Base-by-base conservation (phyloP, 1,284 basidiomycete genomes). In the Fomitopsis betulina region DNA sequence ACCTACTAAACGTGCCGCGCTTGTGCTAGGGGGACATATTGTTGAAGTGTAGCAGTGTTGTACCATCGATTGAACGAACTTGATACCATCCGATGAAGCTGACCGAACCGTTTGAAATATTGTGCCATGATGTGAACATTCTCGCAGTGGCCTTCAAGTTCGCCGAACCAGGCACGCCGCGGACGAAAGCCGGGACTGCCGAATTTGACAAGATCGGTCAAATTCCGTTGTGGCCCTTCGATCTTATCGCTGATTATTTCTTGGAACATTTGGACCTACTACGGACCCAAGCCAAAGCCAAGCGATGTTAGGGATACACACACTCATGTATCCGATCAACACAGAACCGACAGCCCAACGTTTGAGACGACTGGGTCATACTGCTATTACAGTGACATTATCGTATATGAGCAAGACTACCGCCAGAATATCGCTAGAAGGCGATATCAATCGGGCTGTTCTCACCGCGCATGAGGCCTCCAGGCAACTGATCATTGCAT, bases 401-500 rank as follows among this genome's bases (percentile, higher is more conserved):
- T 3, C 5, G 19, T 23, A 45, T 10, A 45, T 45, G 9, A 7
- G 19, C 42, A 25, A 45, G 42, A 23, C 8, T 45, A 23, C 23
- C 23, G 42, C 42, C 9, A 45, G 42, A 25, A 6, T 37, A 12
- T 12, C 35, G 23, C 23, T n/a, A 45, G 8, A 25, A 25, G 39
- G 39, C 39, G 21, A 42, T 21, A 42, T 42, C 39, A 6, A 3
- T 37, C 35, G 35, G 35, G 3, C 35, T 37, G 35, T 37, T 37
- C 39, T 13, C 8, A 43, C 42, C 8, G 2, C 8, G 27, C 27
- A 30, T 30, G 19, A 51, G n/a, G 32, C 30, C 17, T 30, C 4
- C n/a, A 25, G 23, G 21, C 12, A 23, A 55, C n/a, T n/a, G 33
- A 17, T 43, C 35, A 77, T 40, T 71, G 72, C 8, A 79, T 78